Evolutionary conservation across 2,329 filamentous ascomycete species (phyloP).

Genomic region (Mycosphaerella sp.): DNA sequence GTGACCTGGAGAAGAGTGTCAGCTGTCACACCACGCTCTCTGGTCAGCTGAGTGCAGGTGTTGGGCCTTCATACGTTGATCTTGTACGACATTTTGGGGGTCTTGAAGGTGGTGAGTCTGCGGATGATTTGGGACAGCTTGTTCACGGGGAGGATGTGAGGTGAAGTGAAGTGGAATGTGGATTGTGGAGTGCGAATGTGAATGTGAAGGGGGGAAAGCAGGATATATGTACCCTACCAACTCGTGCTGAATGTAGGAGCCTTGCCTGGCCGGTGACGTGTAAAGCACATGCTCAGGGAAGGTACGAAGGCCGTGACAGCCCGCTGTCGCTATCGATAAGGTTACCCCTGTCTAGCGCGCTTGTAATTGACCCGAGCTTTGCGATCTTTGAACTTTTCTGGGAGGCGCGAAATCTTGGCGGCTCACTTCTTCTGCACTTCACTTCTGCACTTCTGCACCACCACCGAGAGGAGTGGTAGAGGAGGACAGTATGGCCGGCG

Average conservation of each 20-base stretch:
- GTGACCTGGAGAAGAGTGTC: slow-evolving; percentile 59
- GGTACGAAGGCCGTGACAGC: background rate
- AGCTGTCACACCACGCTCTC: background rate
- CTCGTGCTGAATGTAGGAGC: background rate
- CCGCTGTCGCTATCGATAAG: slow-evolving; percentile 8
- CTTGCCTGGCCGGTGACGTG: slow-evolving; percentile 4
- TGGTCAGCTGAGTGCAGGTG: background rate
- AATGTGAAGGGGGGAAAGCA: background rate
- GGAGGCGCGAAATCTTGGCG: slow-evolving; percentile 15
- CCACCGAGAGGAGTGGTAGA: background rate
- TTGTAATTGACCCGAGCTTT: slow-evolving; percentile 2
- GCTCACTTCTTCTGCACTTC: background rate
- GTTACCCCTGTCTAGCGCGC: background rate
- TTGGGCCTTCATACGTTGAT: slow-evolving; percentile 27
- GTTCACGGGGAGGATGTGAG: background rate
- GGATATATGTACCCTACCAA: background rate
- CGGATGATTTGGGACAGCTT: slow-evolving; percentile 6
- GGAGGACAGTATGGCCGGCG: slow-evolving; percentile 29
- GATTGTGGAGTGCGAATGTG: background rate
- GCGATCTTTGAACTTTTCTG: background rate
- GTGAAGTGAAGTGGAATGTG: background rate
- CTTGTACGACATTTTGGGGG: slow-evolving; percentile 21
- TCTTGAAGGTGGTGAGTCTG: slow-evolving; percentile 8
- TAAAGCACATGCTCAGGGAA: slow-evolving; percentile 4
- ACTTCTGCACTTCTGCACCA: background rate